Conservation (phyloP, 2,329 filamentous ascomycete genomes). For the Stachybotrys elegans region DNA sequence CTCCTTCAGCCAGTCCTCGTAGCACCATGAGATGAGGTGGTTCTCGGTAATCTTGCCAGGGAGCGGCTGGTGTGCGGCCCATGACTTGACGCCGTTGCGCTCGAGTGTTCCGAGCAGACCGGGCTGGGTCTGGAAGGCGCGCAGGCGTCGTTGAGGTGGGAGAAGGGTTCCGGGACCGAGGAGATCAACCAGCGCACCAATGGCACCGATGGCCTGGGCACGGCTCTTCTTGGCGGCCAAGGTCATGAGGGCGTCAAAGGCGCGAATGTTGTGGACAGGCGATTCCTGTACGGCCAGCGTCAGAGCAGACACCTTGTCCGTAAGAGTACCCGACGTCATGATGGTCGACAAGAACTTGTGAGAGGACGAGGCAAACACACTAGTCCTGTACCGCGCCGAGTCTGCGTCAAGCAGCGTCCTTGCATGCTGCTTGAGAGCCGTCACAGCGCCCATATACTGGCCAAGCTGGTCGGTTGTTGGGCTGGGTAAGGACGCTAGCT, state of each 20-base stretch:
- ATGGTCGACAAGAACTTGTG: slow-evolving; percentile 97
- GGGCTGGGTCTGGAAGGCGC: slow-evolving; percentile 74
- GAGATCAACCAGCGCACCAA: slow-evolving; percentile 90
- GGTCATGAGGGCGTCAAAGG: slow-evolving; percentile 76
- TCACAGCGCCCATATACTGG: slow-evolving; percentile 37
- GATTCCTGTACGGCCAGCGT: slow-evolving; percentile 95
- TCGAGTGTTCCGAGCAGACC: slow-evolving; percentile 68
- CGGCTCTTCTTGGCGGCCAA: slow-evolving; percentile 92
- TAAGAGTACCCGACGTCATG: slow-evolving; percentile 92
- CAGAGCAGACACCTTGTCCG: slow-evolving; percentile 92
- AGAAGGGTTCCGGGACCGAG: slow-evolving; percentile 84
- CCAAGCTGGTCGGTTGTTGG: slow-evolving; percentile 40
- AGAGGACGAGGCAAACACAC: slow-evolving; percentile 75
- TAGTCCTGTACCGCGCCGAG: slow-evolving; percentile 66
- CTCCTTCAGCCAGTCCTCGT: slow-evolving; percentile 92
- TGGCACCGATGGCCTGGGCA: slow-evolving; percentile 85
- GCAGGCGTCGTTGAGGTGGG: slow-evolving; percentile 75
- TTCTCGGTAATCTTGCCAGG: slow-evolving; percentile 68
- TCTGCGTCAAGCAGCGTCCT: slow-evolving; percentile 72
- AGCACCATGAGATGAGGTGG: slow-evolving; percentile 84
- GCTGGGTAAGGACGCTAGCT: slow-evolving; percentile 36
- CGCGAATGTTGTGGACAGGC: slow-evolving; percentile 84
- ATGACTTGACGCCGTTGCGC: slow-evolving; percentile 49
- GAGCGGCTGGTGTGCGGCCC: slow-evolving; percentile 65
- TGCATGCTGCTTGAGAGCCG: slow-evolving; percentile 63